phyloP scores from a whole-genome alignment of 257 asterid species.

The Cynanchum wilfordii region DNA sequence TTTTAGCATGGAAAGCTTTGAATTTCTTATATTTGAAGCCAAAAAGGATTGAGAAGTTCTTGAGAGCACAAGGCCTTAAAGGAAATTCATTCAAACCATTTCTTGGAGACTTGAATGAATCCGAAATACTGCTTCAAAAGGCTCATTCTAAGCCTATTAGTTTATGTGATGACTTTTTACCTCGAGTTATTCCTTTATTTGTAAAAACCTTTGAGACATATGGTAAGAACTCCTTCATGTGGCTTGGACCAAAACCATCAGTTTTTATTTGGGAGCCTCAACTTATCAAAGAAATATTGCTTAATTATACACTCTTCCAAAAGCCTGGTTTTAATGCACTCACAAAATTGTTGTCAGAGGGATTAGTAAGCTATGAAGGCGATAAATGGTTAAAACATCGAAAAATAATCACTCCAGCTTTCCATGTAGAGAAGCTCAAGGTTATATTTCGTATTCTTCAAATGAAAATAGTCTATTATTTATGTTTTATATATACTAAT shows the following conservation, averaged over 20 bases:
- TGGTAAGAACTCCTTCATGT: constrained; percentile 26
- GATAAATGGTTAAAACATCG: too few relatives aligned
- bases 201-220: constrained; percentile 27
- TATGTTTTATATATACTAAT: too few relatives aligned
- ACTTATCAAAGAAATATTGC: constrained; percentile 23
- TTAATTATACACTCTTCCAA: constrained; percentile 6
- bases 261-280: constrained; percentile 21
- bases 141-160: constrained; percentile 47
- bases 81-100: constrained; percentile 39
- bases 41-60: neutral
- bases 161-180: constrained; percentile 35
- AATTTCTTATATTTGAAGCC: neutral
- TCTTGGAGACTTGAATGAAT: constrained; percentile 21
- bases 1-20: neutral
- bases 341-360: neutral
- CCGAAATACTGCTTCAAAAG: constrained; percentile 22
- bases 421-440: too few relatives aligned
- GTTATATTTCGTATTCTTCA: neutral
- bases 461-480: too few relatives aligned
- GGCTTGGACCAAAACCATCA: constrained; percentile 24
- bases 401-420: too few relatives aligned
- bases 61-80: constrained; percentile 33
- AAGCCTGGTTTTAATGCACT: constrained; percentile 20
- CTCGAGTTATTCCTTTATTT: constrained; percentile 46
- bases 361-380: too few relatives aligned